Conservation (phyloP, 2,329 filamentous ascomycete species). For the Diaporthe humulicola region DNA sequence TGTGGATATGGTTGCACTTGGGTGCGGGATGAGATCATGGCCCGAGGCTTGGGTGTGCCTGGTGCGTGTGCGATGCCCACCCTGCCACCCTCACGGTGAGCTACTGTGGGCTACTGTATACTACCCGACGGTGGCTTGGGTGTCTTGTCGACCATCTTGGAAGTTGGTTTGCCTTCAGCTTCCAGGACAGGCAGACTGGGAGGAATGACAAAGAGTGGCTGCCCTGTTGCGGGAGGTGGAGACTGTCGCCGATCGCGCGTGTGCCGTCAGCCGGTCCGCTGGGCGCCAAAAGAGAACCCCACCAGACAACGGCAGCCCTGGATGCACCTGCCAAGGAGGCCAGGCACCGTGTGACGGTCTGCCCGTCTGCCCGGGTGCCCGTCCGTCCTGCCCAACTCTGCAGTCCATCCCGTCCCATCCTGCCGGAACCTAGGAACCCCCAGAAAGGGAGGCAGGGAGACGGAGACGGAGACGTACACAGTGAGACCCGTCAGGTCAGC, state of each 20-base stretch:
- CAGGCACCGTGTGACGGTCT: slow-evolving; percentile 28
- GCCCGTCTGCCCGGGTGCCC: background rate
- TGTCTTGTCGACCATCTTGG: slow-evolving; percentile 9
- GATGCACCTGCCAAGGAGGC: slow-evolving; percentile 1
- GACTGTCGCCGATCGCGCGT: slow-evolving; percentile 17
- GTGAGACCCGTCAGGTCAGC: background rate
- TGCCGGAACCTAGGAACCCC: background rate
- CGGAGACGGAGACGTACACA: background rate
- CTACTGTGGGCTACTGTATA: background rate
- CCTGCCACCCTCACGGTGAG: background rate
- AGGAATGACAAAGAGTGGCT: slow-evolving; percentile 1
- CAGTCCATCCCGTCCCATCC: background rate
- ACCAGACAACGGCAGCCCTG: slow-evolving; percentile 1
- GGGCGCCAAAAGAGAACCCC: slow-evolving; percentile 14
- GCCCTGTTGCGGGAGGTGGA: slow-evolving; percentile 12
- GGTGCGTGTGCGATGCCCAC: background rate
- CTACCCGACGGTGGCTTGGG: slow-evolving; percentile 22
- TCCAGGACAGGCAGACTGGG: slow-evolving; percentile 7
- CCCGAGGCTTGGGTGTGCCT: slow-evolving; percentile 1
- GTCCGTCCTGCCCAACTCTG: background rate
- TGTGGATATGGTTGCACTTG: slow-evolving; percentile 6
- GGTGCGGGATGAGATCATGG: slow-evolving; percentile 26
- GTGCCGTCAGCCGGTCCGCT: slow-evolving; percentile 32
- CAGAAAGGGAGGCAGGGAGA: background rate
- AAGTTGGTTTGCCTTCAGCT: slow-evolving; percentile 11